phyloP scores from a whole-genome alignment of 176 grass and related monocot genomes.

The Pharus latifolius region DNA sequence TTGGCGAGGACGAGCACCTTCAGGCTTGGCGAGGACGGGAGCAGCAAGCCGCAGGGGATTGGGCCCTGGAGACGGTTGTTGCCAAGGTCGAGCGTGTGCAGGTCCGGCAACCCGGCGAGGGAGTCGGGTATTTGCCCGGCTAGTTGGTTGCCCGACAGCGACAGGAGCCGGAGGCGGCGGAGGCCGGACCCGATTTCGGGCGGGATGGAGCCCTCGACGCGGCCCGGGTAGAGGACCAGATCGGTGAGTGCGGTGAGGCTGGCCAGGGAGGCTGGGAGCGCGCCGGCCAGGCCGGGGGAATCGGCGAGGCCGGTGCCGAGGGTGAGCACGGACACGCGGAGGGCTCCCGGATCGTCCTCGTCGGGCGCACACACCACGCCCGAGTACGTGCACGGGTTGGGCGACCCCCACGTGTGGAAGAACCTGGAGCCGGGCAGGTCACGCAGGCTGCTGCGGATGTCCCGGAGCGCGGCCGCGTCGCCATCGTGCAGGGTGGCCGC shows the following conservation, averaged over 20 bases:
- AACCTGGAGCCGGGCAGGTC: conserved; percentile 62
- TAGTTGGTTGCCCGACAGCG: conserved; percentile 50
- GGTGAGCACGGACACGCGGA: conserved; percentile 61
- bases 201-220: conserved; percentile 39
- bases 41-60: conserved; percentile 33
- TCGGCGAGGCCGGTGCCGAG: conserved; percentile 67
- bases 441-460: conserved; percentile 30
- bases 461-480: conserved; percentile 39
- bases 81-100: conserved; percentile 88
- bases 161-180: conserved; percentile 54
- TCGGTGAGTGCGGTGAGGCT: conserved; percentile 56
- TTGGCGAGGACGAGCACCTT: conserved; percentile 66
- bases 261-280: conserved; percentile 43
- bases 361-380: conserved; percentile 60
- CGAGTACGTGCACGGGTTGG: conserved; percentile 42
- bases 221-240: conserved; percentile 65
- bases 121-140: conserved; percentile 44
- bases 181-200: conserved; percentile 27
- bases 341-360: not conserved
- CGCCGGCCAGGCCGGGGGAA: conserved; percentile 53
- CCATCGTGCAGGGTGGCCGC: conserved; percentile 24
- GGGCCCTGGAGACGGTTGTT: conserved; percentile 51
- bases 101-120: conserved; percentile 44
- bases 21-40: conserved; percentile 47
- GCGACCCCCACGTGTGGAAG: conserved; percentile 61